Base-by-base conservation (phyloP, 345 rosid species). In the Mangifera indica region DNA sequence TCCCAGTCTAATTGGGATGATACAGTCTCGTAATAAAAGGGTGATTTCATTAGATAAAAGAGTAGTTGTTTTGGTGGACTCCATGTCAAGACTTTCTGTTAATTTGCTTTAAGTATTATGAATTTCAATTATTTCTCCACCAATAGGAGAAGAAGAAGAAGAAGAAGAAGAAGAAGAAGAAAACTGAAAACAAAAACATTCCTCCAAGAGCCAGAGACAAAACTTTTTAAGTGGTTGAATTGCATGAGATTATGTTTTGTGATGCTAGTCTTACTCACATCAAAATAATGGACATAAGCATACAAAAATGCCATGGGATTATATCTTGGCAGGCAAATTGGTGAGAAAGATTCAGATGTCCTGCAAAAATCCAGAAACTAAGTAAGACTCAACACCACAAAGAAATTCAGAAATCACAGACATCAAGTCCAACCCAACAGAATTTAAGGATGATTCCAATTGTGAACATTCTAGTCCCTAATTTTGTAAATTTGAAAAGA, bases 321-420 rank as follows among this genome's bases (percentile, higher is more conserved):
- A 79, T 96, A 96, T 88, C 97, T 87, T 55, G 98, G 99, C 59
- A 96, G 82, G 86, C 99, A 96, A 80, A 93, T 96, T 76, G 99
- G 99, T 18, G 97, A 96, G 77, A 96, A 96, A 62, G 93, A 91
- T 76, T 96, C 99, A 62, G 99, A 93, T 51, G 95, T 93, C 87
- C 99, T 93, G 98, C 85, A 83, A 51, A 65, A 76, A 56, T 66
- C 58, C 60, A 46, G 67, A 61, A 22, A 76, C 40, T 13, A 20
- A 54, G 54, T 72, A 24, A 76, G 73, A 64, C 57, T 52, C 49
- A 37, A 46, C 56, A 32, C 62, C 13, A 44, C 51, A n/a, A n/a
- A 40, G 26, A 46, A 63, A 17, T 9, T 65, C 51, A 25, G 9
- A 25, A 24, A 65, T 65, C 10, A 37, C 25, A 48, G 18, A 70